Evolutionary conservation across 1,139 yeast species (phyloP).

Genomic region (Komagataea norvegica): DNA sequence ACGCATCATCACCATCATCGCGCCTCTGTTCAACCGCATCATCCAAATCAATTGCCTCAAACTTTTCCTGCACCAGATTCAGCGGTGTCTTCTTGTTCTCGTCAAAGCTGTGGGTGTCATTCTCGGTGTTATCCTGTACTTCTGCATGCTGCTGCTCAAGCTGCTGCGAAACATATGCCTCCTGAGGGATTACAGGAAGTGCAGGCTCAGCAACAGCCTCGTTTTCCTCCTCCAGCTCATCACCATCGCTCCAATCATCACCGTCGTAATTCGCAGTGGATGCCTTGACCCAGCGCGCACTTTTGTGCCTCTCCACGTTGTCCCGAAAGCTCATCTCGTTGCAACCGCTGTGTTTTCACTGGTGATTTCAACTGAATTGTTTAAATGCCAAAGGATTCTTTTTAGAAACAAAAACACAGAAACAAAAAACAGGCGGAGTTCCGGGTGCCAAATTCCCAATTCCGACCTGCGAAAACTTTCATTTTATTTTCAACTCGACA

Average conservation of each 20-base stretch:
- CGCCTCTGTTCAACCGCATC: neutral
- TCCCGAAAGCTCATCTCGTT: slow-evolving; percentile 29
- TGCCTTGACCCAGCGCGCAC: slow-evolving; percentile 63
- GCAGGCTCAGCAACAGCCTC: slow-evolving; percentile 4
- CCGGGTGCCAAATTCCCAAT: too few relatives aligned
- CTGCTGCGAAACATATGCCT: too few relatives aligned
- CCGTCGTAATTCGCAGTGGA: slow-evolving; percentile 52
- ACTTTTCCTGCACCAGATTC: slow-evolving; percentile 12
- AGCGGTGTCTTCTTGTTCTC: slow-evolving; percentile 14
- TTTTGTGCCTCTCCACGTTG: slow-evolving; percentile 50
- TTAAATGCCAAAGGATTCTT: too few relatives aligned
- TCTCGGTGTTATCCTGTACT: slow-evolving; percentile 12
- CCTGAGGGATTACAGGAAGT: too few relatives aligned
- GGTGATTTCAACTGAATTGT: too few relatives aligned
- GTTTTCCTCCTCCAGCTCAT: slow-evolving; percentile 12
- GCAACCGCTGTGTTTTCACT: neutral
- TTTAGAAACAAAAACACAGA: too few relatives aligned
- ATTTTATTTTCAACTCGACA: too few relatives aligned
- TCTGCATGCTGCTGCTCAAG: neutral
- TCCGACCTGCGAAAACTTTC: too few relatives aligned
- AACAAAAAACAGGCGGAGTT: too few relatives aligned
- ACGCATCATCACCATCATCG: slow-evolving; percentile 16
- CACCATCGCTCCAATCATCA: slow-evolving; percentile 41
- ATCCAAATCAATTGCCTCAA: slow-evolving; percentile 24
- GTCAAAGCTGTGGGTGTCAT: slow-evolving; percentile 4